phyloP scores from a whole-genome alignment of 192 early-diverging fungal species.

The Gonapodya prolifera region DNA sequence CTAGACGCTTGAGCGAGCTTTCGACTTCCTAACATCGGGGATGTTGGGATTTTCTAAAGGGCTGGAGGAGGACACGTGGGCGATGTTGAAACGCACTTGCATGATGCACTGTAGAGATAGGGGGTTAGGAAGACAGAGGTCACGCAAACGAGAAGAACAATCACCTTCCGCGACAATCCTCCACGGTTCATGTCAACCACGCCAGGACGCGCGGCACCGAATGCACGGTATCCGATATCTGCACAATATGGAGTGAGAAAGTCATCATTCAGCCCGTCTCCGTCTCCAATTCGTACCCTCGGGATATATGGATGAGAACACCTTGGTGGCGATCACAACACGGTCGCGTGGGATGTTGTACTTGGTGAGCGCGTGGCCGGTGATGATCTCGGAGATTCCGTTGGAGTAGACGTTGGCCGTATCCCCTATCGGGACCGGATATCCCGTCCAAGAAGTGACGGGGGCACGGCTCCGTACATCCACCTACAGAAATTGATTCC shows the following conservation, averaged over 20 bases:
- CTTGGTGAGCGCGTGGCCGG: slow-evolving; percentile 36
- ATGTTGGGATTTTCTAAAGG: background rate
- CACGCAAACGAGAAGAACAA: slow-evolving; percentile 4
- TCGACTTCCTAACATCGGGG: slow-evolving; percentile 10
- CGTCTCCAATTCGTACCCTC: background rate
- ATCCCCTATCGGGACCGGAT: slow-evolving; percentile 9
- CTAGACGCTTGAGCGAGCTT: slow-evolving; percentile 18
- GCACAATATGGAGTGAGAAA: background rate
- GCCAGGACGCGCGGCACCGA: background rate
- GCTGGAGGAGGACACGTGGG: slow-evolving; percentile 9
- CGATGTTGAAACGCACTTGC: background rate
- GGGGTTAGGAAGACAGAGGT: too few relatives aligned
- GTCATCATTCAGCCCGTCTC: background rate
- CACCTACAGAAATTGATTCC: slow-evolving; percentile 11
- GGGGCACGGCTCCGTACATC: background rate
- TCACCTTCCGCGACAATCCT: slow-evolving; percentile 16
- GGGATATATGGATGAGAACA: background rate
- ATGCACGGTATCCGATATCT: background rate
- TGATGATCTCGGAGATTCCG: slow-evolving; percentile 35
- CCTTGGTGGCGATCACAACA: slow-evolving; percentile 45
- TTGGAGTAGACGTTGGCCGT: slow-evolving; percentile 45
- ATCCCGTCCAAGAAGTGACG: slow-evolving; percentile 31
- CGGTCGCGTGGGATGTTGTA: slow-evolving; percentile 37
- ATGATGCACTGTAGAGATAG: background rate
- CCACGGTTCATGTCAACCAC: slow-evolving; percentile 7